phyloP scores from a whole-genome alignment of 306 rosid genomes.

The Sicyos baderoa region DNA sequence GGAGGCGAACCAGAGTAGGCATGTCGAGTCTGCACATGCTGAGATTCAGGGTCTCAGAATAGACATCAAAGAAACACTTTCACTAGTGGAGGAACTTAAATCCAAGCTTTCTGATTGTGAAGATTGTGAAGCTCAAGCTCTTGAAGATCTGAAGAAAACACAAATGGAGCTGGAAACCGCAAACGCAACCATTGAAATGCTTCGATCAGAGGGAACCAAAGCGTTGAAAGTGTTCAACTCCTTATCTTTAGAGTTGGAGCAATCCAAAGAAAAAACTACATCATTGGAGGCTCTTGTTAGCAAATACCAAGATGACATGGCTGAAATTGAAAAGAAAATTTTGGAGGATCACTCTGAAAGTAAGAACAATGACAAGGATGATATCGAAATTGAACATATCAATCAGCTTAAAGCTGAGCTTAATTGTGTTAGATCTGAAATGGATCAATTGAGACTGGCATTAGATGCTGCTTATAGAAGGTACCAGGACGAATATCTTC shows the following conservation, averaged over 20 bases:
- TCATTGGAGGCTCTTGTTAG: slow-evolving; percentile 60
- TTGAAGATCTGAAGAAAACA: slow-evolving; percentile 43
- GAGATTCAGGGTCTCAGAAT: slow-evolving; percentile 50
- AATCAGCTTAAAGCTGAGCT: slow-evolving; percentile 54
- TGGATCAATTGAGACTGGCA: slow-evolving; percentile 49
- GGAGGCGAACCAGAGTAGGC: slow-evolving; percentile 40
- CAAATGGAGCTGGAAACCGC: slow-evolving; percentile 54
- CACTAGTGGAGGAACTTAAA: slow-evolving; percentile 53
- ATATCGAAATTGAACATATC: slow-evolving; percentile 35
- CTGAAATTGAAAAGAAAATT: slow-evolving; percentile 23
- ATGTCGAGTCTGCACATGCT: slow-evolving; percentile 50
- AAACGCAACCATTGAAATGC: slow-evolving; percentile 42
- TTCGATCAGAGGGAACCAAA: slow-evolving; percentile 38
- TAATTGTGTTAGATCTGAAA: slow-evolving; percentile 46
- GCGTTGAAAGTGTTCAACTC: slow-evolving; percentile 34
- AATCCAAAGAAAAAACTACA: slow-evolving; percentile 45
- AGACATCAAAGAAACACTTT: slow-evolving; percentile 56
- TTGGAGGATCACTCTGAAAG: slow-evolving; percentile 26
- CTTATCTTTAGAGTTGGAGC: slow-evolving; percentile 56
- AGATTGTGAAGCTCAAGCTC: slow-evolving; percentile 53
- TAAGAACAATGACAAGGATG: slow-evolving; percentile 23
- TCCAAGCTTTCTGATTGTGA: slow-evolving; percentile 46
- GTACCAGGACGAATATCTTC: slow-evolving; percentile 81
- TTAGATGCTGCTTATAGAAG: slow-evolving; percentile 57
- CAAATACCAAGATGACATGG: slow-evolving; percentile 52